These are phyloP conservation scores for Porphyra umbilicalis DNA, from an alignment of 31 red algal species.

Conservation along the genomic window DNA sequence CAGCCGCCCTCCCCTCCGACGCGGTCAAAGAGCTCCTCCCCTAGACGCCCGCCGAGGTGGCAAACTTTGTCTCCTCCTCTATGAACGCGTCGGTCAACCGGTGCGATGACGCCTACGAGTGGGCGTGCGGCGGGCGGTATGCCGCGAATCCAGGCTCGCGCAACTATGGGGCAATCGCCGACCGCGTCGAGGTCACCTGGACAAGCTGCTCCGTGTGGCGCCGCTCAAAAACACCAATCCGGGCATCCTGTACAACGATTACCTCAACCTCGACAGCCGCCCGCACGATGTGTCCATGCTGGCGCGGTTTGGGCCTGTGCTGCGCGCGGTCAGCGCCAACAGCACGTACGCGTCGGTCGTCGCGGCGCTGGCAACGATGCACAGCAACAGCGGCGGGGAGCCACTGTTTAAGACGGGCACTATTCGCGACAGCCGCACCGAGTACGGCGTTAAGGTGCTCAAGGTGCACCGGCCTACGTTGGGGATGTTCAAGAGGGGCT, in stretches of 20 bases:
- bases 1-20: too few species aligned
- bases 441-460: background rate
- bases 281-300: background rate
- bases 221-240: conserved; percentile 26
- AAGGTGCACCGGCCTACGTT: background rate
- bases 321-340: background rate
- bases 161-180: conserved; percentile 28
- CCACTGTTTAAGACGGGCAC: background rate
- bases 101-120: conserved; percentile 86
- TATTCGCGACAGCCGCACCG: background rate
- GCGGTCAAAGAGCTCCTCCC: background rate
- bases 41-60: conserved; percentile 1
- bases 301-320: background rate
- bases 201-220: too few species aligned
- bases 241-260: conserved; percentile 54
- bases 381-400: background rate
- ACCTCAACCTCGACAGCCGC: conserved; percentile 34
- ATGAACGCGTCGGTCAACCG: conserved; percentile 81
- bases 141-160: conserved; percentile 35
- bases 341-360: background rate
- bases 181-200: conserved; percentile 49
- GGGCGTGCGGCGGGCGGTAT: conserved; percentile 77
- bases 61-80: conserved; percentile 39
- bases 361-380: background rate
- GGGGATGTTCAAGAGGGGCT: background rate